Evolutionary conservation across 108 stramenopile species (phyloP), one percentile per base, ranked within the genome.

Genomic region (Craspedostauros australis): DNA sequence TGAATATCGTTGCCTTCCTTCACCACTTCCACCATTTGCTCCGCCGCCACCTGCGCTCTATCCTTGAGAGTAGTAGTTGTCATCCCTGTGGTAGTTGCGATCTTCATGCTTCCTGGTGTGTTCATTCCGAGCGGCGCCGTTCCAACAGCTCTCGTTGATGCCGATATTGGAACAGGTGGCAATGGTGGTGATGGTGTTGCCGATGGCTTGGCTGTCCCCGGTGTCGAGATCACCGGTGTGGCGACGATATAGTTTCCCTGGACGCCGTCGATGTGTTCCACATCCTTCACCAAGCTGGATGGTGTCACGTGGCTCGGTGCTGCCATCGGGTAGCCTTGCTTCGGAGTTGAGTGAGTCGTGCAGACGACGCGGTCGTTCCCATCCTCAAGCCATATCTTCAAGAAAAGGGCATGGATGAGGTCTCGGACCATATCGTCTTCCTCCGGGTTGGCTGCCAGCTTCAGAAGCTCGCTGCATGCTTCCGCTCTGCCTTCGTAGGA

Each of bases 351-450:
- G 28, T 40, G 20, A 1, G 53, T 27, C 4, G 32, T 32, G 25
- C 20, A 4, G n/a, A 39, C 49, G 18, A 46, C n/a, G 31, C 38
- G 25, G 16, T 69, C 39, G 9, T 70, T 62, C 8, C 39, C 59
- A 7, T 60, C 42, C 16, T 53, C 65, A 4, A 93, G 73, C 91
- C 95, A 94, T 22, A 92, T 55, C 8, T 72, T 74, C 44, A 75
- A 54, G 61, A 97, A 95, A 9, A 91, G 84, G 18, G 87, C 93
- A 50, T 89, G 77, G 20, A 97, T 80, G 26, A 89, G 50, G 54
- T 97, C 96, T 37, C 92, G 84, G 3, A 97, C 91, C 1, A 66
- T 65, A 50, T 97, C 96, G 61, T 97, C 96, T 57, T 97, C 96
- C 57, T 94, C 93, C 18, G 84, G 86, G 57, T 95, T 79, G 28